phyloP scores from a whole-genome alignment of 176 grass and related monocot species.

The Triticum monococcum region DNA sequence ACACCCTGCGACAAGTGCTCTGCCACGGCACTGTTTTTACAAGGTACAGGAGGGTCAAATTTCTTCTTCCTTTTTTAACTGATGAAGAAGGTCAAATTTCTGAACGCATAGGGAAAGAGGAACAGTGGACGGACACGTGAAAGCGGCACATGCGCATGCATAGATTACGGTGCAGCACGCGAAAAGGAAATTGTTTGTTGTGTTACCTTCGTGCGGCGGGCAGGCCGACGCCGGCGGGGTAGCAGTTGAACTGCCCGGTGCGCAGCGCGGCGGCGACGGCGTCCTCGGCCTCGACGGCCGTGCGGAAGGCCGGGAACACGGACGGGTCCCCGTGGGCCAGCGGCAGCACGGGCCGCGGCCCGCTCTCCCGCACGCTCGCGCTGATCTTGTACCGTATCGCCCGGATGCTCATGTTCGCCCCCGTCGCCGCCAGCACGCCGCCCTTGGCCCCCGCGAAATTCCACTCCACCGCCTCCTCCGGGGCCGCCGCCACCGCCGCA shows the following conservation, averaged over 20 bases:
- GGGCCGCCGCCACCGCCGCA: background rate
- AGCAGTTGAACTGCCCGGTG: conserved; percentile 51
- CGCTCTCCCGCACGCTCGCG: conserved; percentile 36
- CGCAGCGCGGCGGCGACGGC: conserved; percentile 52
- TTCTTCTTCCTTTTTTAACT: too few species aligned
- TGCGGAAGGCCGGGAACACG: conserved; percentile 51
- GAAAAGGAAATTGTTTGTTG: too few species aligned
- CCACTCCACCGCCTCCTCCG: conserved; percentile 19
- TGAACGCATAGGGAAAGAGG: too few species aligned
- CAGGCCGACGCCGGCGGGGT: conserved; percentile 49
- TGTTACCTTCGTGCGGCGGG: conserved; percentile 41
- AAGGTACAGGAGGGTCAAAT: background rate
- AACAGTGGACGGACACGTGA: background rate
- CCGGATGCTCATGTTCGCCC: conserved; percentile 46
- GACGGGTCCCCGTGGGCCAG: conserved; percentile 64
- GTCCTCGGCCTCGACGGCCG: conserved; percentile 48
- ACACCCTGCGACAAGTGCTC: conserved; percentile 49
- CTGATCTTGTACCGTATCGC: conserved; percentile 53
- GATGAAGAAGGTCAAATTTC: background rate
- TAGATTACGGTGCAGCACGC: too few species aligned
- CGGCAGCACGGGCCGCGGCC: conserved; percentile 42
- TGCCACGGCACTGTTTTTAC: conserved; percentile 36
- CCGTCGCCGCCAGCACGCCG: conserved; percentile 3
- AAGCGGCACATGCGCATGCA: background rate
- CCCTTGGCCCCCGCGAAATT: conserved; percentile 33